Evolutionary conservation across 352 stramenopile species (phyloP), one percentile per base, ranked within the genome.

Genomic region (Pythium folliculosum): DNA sequence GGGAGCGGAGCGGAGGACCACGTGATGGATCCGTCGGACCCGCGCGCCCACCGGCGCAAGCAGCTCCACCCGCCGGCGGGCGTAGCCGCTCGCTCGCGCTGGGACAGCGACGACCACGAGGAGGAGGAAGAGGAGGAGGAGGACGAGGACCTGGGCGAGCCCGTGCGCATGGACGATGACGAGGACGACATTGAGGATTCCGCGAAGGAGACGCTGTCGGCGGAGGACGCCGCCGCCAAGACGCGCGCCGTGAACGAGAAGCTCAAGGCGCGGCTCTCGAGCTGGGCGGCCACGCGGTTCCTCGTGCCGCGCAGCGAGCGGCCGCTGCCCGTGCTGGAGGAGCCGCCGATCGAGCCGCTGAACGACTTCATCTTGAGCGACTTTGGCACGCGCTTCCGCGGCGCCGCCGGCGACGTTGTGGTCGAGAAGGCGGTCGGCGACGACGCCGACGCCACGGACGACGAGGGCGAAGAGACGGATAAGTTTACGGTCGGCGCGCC

Each of bases 311-410:
- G 70, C 7, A 84, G 78, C 40, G 71, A 90, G 40, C 82, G 85
- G 27, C 78, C 84, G 16, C 50, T 84, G 4, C 77, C 76, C 1
- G 63, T 84, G 50, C 38, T 89, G 8, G 84, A 91, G 55, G 81
- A 93, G 52, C 72, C 77, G 27, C 78, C 82, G 14, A 63, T 95
- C 12, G 84, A 95, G 63, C 84, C 86, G 48, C 69, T 95, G n/a
- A 92, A 91, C 44, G 86, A 95, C 52, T 90, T 87, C 60, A 95
- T 95, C 50, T 66, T 95, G 45, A 90, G 79, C 44, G 86, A 95
- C 57, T 95, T 95, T 71, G 71, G 84, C 65, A 84, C 84, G 35
- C 75, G 86, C 25, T 90, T 84, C 62, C 84, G 86, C 30, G 83
- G 85, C 17, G 35, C 58, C 12, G 68, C 80, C 1, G 77, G 82